Conservation (phyloP, 2,329 filamentous ascomycete species). For the Neurospora crassa region DNA sequence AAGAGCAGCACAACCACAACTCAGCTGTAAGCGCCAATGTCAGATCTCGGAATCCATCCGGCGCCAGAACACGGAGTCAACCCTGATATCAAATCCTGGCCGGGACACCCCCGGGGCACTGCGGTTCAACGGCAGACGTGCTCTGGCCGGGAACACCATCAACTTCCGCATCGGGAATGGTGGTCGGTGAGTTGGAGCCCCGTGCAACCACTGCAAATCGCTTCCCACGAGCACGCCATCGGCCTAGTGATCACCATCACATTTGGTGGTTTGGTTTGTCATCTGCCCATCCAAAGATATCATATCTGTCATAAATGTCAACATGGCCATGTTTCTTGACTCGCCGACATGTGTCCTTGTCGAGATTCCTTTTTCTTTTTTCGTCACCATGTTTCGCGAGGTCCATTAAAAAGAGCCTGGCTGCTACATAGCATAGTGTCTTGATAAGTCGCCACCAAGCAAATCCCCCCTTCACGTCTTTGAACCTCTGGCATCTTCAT, state of each 20-base stretch:
- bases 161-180: not conserved
- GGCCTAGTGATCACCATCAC: conserved; percentile 1
- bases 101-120: not conserved
- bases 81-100: not conserved
- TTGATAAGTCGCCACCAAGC: not conserved
- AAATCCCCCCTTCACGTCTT: not conserved
- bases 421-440: not conserved
- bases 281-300: not conserved
- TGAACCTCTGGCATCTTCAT: not conserved
- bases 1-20: not conserved
- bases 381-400: not conserved
- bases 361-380: not conserved
- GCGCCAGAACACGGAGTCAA: not conserved
- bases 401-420: not conserved
- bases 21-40: not conserved
- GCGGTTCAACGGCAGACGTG: not conserved
- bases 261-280: not conserved
- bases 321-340: not conserved
- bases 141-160: not conserved
- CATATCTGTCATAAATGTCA: not conserved
- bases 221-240: conserved; percentile 8
- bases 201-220: conserved; percentile 2
- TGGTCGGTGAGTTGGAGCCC: not conserved
- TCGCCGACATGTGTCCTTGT: not conserved
- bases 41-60: not conserved